Evolutionary conservation across 257 asterid genomes (phyloP).

Genomic region (Gentiana straminea): DNA sequence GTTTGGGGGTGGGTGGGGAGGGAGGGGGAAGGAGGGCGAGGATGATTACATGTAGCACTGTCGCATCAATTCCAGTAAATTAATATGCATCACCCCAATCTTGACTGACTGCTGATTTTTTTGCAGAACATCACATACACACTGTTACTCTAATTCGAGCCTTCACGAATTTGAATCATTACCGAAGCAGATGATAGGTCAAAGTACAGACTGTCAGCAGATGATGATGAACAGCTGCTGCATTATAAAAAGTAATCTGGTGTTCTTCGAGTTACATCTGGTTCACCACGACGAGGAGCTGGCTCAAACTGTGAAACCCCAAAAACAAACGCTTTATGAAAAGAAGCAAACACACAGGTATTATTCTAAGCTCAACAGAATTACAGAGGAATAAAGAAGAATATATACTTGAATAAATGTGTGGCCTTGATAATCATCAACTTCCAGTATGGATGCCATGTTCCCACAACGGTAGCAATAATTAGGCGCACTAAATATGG

Average conservation of each 20-base stretch:
- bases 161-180: too few species aligned
- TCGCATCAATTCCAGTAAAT: constrained; percentile 7
- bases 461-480: constrained; percentile 84
- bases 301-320: constrained; percentile 59
- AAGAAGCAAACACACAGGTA: not conserved
- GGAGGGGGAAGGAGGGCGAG: not conserved
- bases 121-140: constrained; percentile 1
- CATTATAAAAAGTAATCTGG: constrained; percentile 77
- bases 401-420: constrained; percentile 62
- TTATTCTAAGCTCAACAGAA: too few species aligned
- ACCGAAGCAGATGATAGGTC: too few species aligned
- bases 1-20: not conserved
- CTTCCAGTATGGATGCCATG: constrained; percentile 82
- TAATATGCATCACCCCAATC: constrained; percentile 3
- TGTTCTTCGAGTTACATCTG: constrained; percentile 81
- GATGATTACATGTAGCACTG: not conserved
- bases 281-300: constrained; percentile 82
- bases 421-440: constrained; percentile 59
- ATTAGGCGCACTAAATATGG: constrained; percentile 80
- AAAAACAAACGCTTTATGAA: not conserved
- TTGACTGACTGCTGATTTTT: too few species aligned
- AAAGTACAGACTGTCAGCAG: too few species aligned
- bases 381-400: not conserved
- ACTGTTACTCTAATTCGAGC: too few species aligned
- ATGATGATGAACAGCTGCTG: not conserved